Evolutionary conservation across 108 stramenopile genomes (phyloP).

Genomic region (Conticribra weissflogii): DNA sequence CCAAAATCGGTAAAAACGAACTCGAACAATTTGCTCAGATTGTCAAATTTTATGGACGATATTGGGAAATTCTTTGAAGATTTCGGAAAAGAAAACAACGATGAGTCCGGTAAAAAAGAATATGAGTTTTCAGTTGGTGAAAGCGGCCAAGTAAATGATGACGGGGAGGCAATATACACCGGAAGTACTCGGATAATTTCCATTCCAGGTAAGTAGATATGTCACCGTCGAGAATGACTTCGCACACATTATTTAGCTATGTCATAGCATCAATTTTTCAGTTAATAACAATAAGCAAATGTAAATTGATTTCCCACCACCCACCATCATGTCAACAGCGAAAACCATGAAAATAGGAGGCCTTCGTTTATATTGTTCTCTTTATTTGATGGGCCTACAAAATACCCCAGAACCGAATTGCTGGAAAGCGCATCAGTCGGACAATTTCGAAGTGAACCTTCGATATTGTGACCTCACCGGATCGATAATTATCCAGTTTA

Average conservation of each 20-base stretch:
- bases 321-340: slow-evolving; percentile 16
- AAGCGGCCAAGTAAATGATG: slow-evolving; percentile 15
- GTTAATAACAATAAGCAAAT: background rate
- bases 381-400: slow-evolving; percentile 81
- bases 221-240: background rate
- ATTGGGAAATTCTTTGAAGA: slow-evolving; percentile 45
- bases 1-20: too few species aligned
- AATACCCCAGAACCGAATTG: slow-evolving; percentile 72
- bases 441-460: slow-evolving; percentile 67
- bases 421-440: slow-evolving; percentile 74
- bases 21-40: too few species aligned
- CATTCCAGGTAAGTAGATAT: slow-evolving; percentile 38
- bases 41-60: slow-evolving; percentile 36
- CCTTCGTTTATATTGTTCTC: slow-evolving; percentile 66
- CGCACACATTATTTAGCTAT: too few species aligned
- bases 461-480: slow-evolving; percentile 69
- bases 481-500: slow-evolving; percentile 65
- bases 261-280: background rate
- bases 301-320: background rate
- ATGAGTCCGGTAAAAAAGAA: slow-evolving; percentile 3
- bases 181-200: slow-evolving; percentile 49
- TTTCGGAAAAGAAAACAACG: slow-evolving; percentile 19
- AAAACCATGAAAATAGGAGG: slow-evolving; percentile 82
- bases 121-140: too few species aligned
- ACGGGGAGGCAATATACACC: slow-evolving; percentile 39